Evolutionary conservation across 345 rosid species (phyloP), one percentile per base, ranked within the genome.

Genomic region (Turnera subulata): DNA sequence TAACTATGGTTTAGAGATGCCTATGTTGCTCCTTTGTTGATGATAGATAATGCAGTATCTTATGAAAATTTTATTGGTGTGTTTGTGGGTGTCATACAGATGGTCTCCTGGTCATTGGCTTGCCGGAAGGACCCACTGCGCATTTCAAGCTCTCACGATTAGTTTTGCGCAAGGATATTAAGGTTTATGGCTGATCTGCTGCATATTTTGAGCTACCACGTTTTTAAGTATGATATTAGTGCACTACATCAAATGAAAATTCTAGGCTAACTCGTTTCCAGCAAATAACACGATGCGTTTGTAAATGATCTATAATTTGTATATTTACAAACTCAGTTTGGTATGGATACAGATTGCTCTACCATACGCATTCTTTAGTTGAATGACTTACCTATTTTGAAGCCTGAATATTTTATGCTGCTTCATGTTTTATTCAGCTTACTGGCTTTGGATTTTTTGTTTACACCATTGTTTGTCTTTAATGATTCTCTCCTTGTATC

Each of bases 111-210:
- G 53, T 94, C 49, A 82, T 88, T 32, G 84, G 92, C 49, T 79
- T 94, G 79, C 99, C 97, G 5, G 65, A 62, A 58, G 99, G 99
- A 56, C 99, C 99, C 40, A 90, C 99, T 26, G 99, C 99, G 23
- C 95, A 90, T 68, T 94, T 94, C 74, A 94, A 84, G 68, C 78
- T 94, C 58, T 87, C 97, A 11, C 80, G 73, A 59, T 95, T 94
- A 55, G 84, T 85, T 51, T 64, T 94, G 18, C 84, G 89, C 49
- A 94, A 90, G 73, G 95, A 94, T 49, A 87, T 90, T 58, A 94
- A 90, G 99, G 99, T 82, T 46, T 37, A 25, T 50, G 24, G 12
- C 63, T 63, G 23, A 55, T 11, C 16, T 55, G 15, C 13, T 23
- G 1, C 16, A 18, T 64, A 32, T 65, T 12, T 15, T 11, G 2